phyloP scores from a whole-genome alignment of 164 flowering plant species.

The Cinnamomum micranthum region DNA sequence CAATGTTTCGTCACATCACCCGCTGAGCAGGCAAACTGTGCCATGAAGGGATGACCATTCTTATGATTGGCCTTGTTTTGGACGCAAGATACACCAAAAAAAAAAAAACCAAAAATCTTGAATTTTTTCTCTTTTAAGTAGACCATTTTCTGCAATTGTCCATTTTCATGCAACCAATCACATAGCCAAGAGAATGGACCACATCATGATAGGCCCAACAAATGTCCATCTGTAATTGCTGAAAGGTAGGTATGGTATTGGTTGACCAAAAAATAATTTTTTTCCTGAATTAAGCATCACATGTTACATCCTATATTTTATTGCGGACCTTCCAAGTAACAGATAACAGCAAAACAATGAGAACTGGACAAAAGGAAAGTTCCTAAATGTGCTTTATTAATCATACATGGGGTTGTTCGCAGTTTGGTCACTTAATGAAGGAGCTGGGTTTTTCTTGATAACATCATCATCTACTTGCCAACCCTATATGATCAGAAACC shows the following conservation, averaged over 20 bases:
- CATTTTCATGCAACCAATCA: not conserved
- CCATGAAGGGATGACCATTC: not conserved
- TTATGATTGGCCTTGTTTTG: not conserved
- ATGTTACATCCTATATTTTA: not conserved
- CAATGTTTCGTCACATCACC: no score
- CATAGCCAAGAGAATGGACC: not conserved
- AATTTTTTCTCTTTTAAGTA: not conserved
- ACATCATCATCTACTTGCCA: slow-evolving; percentile 46
- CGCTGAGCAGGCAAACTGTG: not conserved
- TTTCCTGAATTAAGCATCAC: not conserved
- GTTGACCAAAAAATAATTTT: not conserved
- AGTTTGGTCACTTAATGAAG: slow-evolving; percentile 26
- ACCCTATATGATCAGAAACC: slow-evolving; percentile 8
- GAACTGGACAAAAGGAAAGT: not conserved
- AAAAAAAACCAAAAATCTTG: not conserved
- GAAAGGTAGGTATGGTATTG: not conserved
- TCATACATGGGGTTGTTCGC: slow-evolving; percentile 34
- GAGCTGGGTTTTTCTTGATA: slow-evolving; percentile 21
- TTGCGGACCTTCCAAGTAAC: not conserved
- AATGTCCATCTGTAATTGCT: not conserved
- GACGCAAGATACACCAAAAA: not conserved
- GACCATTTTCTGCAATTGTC: not conserved
- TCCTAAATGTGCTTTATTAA: not conserved
- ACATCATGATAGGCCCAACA: not conserved
- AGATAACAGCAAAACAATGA: not conserved